These are phyloP conservation scores for Sphagnum fallax DNA, from an alignment of 228 moss, liverwort and hornwort genomes.

Conservation along the genomic window DNA sequence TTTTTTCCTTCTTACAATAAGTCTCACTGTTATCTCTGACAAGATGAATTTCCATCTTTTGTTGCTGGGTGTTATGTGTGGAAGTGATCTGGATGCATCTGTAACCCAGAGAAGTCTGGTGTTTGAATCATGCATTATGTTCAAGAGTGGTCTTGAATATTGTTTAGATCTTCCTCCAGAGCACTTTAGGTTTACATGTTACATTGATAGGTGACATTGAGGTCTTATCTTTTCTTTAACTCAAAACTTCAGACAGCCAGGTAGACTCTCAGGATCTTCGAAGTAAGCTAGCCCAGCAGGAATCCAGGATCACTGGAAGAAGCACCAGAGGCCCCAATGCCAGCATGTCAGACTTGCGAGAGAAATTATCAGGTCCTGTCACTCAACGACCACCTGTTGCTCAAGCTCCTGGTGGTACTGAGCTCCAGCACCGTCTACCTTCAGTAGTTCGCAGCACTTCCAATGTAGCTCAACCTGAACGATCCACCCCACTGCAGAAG, in stretches of 20 bases:
- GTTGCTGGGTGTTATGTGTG: not conserved
- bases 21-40: not conserved
- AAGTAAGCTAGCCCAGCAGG: conserved; percentile 24
- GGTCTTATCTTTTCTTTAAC: conserved; percentile 9
- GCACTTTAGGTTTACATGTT: no score
- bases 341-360: conserved; percentile 33
- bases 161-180: no score
- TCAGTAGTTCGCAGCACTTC: conserved; percentile 46
- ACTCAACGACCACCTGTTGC: conserved; percentile 20
- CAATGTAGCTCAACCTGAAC: conserved; percentile 23
- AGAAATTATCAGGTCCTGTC: conserved; percentile 39
- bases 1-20: not conserved
- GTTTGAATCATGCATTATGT: no score
- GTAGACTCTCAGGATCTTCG: conserved; percentile 29
- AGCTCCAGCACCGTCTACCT: conserved; percentile 30
- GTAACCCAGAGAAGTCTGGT: not conserved
- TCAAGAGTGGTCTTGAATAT: no score
- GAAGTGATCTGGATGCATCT: not conserved
- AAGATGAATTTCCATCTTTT: not conserved
- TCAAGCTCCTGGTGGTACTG: conserved; percentile 29
- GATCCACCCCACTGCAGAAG: conserved; percentile 17
- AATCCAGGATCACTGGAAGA: conserved; percentile 17
- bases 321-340: conserved; percentile 11
- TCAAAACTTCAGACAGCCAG: conserved; percentile 22
- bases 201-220: no score